Base-by-base conservation (phyloP, 345 rosid genomes). In the Hibiscus trionum region DNA sequence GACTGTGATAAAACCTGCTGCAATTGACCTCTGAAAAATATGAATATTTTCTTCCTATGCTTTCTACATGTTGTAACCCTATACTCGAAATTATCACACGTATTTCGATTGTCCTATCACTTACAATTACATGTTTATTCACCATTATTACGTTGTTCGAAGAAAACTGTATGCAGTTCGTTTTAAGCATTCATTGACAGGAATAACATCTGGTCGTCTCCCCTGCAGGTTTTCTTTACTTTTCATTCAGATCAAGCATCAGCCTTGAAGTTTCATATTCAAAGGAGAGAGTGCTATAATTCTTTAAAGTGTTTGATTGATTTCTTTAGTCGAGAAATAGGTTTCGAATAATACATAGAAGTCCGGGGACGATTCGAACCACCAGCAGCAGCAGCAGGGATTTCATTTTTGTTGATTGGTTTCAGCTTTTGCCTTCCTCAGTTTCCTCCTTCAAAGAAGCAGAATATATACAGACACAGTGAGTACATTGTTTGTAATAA, bases 211-310 rank as follows among this genome's bases (percentile, higher is more conserved):
- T 52, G 10, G 17, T 76, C n/a, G 19, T 59, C 15, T 63, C 15
- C 63, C 59, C 7, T 46, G 59, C 82, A 83, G 81, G 80, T 67
- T 71, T 70, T 76, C 10, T 19, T 60, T 29, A n/a, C 7, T 47
- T 47, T 68, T 61, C 15, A 5, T 11, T 35, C 3, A 39, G 72
- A 37, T 74, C 55, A 69, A 46, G 76, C n/a, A 57, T 72, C 61
- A 67, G 71, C 63, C 11, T 66, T 70, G 33, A 33, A 63, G 35
- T 46, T 75, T 52, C 29, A 26, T 21, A 67, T 16, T 19, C 42
- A 49, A 44, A 44, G 56, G 26, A 49, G n/a, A 21, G 59, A 50
- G 7, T 47, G 21, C 17, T 17, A 14, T 12, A 7, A 19, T 49
- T 64, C 58, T 16, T 15, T 7, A 27, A 67, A 55, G 26, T 6